phyloP scores from a whole-genome alignment of 192 early-diverging fungal species.

The Globomyces pollinis-pini region DNA sequence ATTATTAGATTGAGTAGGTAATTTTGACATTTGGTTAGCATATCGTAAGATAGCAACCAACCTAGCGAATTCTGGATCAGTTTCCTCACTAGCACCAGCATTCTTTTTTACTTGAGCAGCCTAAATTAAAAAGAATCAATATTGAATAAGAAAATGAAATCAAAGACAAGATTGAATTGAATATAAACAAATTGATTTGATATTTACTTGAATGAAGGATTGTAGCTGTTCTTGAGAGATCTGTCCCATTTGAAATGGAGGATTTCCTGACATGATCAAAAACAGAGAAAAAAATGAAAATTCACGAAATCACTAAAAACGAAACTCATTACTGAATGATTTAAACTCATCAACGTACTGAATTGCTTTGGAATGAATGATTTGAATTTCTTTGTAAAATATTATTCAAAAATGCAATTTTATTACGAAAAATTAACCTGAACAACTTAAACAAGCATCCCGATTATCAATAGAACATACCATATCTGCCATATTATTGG shows the following conservation, averaged over 20 bases:
- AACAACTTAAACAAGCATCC: conserved; percentile 87
- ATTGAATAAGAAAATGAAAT: too few relatives aligned
- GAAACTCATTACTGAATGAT: too few relatives aligned
- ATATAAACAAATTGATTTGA: too few relatives aligned
- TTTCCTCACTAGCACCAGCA: conserved; percentile 69
- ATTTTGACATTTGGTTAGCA: neutral
- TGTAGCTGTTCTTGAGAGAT: neutral
- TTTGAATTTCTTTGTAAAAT: too few relatives aligned
- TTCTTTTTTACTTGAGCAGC: conserved; percentile 44
- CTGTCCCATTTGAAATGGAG: too few relatives aligned
- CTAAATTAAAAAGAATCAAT: conserved; percentile 11
- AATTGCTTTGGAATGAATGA: too few relatives aligned
- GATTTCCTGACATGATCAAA: too few relatives aligned
- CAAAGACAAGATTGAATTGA: too few relatives aligned
- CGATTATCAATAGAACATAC: conserved; percentile 87
- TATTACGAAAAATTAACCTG: conserved; percentile 2
- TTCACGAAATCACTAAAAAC: too few relatives aligned
- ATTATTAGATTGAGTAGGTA: neutral
- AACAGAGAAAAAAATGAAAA: too few relatives aligned
- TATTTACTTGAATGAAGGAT: neutral
- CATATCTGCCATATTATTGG: conserved; percentile 52
- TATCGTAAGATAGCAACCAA: conserved; percentile 54
- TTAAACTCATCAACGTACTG: too few relatives aligned
- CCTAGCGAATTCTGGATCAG: conserved; percentile 64
- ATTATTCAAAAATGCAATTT: neutral